These are phyloP conservation scores for Aspergillus incahuasiensis DNA, from an alignment of 495 filamentous ascomycete species.

Conservation along the genomic window DNA sequence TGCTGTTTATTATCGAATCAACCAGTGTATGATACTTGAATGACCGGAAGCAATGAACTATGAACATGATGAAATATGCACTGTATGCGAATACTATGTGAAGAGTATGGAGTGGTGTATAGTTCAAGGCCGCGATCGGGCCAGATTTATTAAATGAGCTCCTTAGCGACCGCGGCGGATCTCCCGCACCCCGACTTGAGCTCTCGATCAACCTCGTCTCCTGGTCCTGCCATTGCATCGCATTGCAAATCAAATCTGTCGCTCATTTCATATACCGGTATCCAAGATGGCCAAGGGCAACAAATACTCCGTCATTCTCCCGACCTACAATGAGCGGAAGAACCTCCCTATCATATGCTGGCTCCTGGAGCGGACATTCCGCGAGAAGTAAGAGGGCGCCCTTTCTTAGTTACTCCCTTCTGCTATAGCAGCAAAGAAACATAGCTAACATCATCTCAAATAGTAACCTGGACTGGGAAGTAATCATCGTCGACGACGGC, in stretches of 20 bases:
- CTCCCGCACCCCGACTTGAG: background rate
- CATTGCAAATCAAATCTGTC: background rate
- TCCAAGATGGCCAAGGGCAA: slow-evolving; percentile 46
- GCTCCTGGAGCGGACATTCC: slow-evolving; percentile 88
- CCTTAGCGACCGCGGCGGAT: slow-evolving; percentile 5
- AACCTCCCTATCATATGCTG: slow-evolving; percentile 95
- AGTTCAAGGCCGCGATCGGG: slow-evolving; percentile 1
- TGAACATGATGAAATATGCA: background rate
- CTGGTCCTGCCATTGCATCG: background rate
- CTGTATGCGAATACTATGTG: background rate
- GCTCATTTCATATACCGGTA: background rate
- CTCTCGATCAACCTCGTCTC: slow-evolving; percentile 1
- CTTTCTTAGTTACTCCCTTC: background rate
- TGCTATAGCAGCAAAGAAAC: too few relatives aligned
- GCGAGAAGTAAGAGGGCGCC: slow-evolving; percentile 50
- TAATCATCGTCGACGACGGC: slow-evolving; percentile 96
- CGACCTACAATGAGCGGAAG: slow-evolving; percentile 95
- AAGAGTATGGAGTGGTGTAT: background rate
- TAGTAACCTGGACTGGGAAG: slow-evolving; percentile 94
- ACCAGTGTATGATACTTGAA: too few relatives aligned
- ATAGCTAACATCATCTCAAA: background rate
- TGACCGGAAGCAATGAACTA: background rate
- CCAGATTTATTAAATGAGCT: slow-evolving; percentile 1
- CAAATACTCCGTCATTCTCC: slow-evolving; percentile 96
- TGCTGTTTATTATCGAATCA: too few relatives aligned